Conservation (phyloP, 2,329 filamentous ascomycete species). For the Aspergillus quadrilineatus region DNA sequence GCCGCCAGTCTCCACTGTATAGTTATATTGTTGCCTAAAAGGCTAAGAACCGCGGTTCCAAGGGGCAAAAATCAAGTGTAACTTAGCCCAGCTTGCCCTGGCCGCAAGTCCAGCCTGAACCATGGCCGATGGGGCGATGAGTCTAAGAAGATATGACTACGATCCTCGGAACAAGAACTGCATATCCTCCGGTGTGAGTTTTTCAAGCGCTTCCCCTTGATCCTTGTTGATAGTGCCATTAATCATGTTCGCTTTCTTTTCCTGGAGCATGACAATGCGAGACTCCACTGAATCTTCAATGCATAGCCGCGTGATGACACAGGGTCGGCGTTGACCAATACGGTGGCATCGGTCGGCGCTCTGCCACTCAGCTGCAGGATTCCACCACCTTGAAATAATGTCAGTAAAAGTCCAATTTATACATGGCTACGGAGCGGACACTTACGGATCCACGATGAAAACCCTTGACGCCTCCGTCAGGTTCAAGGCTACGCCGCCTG, state of each 20-base stretch:
- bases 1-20: background rate
- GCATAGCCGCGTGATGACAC: conserved; percentile 88
- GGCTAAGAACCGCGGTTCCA: background rate
- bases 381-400: conserved; percentile 76
- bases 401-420: conserved; percentile 16
- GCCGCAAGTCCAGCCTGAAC: background rate
- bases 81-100: background rate
- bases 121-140: background rate
- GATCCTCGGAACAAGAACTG: conserved; percentile 90
- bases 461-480: conserved; percentile 91
- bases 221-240: conserved; percentile 95
- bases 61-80: background rate
- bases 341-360: conserved; percentile 91
- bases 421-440: conserved; percentile 28
- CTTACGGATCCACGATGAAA: conserved; percentile 93
- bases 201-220: conserved; percentile 79
- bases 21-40: conserved; percentile 5
- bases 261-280: conserved; percentile 90
- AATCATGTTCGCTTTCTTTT: conserved; percentile 99
- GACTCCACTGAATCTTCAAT: conserved; percentile 98
- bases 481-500: conserved; percentile 92
- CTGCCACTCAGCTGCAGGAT: conserved; percentile 99
- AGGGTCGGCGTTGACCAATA: conserved; percentile 91
- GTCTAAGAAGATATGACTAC: conserved; percentile 29
- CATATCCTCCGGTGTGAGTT: conserved; percentile 85